Conservation (phyloP, 345 rosid species). For the Abelmoschus esculentus region DNA sequence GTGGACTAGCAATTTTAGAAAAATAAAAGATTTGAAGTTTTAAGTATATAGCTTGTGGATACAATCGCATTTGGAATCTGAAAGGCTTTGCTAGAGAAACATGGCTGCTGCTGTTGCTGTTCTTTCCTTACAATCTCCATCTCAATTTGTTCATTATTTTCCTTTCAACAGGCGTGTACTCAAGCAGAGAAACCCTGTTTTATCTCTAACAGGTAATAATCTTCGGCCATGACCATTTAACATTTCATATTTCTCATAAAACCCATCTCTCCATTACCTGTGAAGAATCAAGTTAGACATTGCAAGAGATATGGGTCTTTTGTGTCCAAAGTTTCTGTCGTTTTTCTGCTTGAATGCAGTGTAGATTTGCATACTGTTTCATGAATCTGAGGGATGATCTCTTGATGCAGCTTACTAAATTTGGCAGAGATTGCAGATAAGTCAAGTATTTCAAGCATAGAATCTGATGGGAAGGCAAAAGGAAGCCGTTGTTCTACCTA, state of each 20-base stretch:
- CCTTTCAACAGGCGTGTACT: constrained; percentile 21
- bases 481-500: constrained; percentile 17
- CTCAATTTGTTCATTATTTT: constrained; percentile 12
- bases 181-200: constrained; percentile 16
- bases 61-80: constrained; percentile 16
- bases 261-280: background rate
- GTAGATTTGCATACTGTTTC: too few relatives aligned
- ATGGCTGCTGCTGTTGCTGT: constrained; percentile 31
- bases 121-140: constrained; percentile 17
- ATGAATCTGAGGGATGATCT: constrained; percentile 26
- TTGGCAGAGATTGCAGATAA: constrained; percentile 57
- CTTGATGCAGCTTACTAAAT: constrained; percentile 60
- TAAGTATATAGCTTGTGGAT: background rate
- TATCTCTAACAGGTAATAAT: constrained; percentile 29
- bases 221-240: background rate
- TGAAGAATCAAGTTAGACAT: background rate
- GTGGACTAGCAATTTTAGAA: constrained; percentile 17
- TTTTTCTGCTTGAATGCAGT: too few relatives aligned
- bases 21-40: background rate
- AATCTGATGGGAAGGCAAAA: background rate
- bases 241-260: background rate
- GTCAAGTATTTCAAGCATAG: constrained; percentile 14
- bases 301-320: background rate
- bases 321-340: too few relatives aligned
- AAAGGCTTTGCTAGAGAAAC: constrained; percentile 4